Conservation (phyloP, 208 protist genomes). For the Herpetomonas tarakana region DNA sequence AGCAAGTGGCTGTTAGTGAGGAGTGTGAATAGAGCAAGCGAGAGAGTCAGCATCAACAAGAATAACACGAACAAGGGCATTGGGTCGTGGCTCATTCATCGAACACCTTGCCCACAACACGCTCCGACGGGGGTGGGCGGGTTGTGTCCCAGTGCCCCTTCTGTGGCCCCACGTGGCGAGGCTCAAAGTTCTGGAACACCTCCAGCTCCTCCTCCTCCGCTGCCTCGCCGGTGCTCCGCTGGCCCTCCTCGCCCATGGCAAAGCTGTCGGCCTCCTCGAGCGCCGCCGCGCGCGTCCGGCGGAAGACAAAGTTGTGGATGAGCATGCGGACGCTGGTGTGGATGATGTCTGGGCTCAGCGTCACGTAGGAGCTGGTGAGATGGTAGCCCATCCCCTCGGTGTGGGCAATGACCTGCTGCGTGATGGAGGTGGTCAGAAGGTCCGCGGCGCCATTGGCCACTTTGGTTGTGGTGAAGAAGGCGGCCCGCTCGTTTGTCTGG, state of each 20-base stretch:
- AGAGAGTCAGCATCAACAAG: no score
- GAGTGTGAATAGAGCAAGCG: no score
- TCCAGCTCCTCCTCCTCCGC: constrained; percentile 52
- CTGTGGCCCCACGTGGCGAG: constrained; percentile 54
- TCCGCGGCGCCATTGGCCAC: constrained; percentile 84
- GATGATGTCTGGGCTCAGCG: constrained; percentile 77
- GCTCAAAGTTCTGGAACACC: constrained; percentile 66
- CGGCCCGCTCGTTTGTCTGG: constrained; percentile 82
- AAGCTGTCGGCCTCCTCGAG: constrained; percentile 48
- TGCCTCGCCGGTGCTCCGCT: constrained; percentile 6
- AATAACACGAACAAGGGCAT: neutral
- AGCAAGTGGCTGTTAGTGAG: no score
- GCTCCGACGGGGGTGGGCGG: constrained; percentile 26
- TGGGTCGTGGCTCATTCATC: neutral
- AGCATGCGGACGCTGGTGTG: constrained; percentile 88
- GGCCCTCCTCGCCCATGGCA: constrained; percentile 4
- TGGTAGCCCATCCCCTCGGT: constrained; percentile 81
- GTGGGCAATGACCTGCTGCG: constrained; percentile 78
- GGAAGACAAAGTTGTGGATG: constrained; percentile 85
- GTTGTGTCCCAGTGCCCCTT: constrained; percentile 31
- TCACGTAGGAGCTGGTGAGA: constrained; percentile 73
- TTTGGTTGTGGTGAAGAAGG: constrained; percentile 86
- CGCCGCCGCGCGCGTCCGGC: constrained; percentile 38
- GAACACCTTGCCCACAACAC: neutral
- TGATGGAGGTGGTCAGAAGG: constrained; percentile 81